Base-by-base conservation (phyloP, 2,329 filamentous ascomycete genomes). In the Rhynchosporium agropyri region DNA sequence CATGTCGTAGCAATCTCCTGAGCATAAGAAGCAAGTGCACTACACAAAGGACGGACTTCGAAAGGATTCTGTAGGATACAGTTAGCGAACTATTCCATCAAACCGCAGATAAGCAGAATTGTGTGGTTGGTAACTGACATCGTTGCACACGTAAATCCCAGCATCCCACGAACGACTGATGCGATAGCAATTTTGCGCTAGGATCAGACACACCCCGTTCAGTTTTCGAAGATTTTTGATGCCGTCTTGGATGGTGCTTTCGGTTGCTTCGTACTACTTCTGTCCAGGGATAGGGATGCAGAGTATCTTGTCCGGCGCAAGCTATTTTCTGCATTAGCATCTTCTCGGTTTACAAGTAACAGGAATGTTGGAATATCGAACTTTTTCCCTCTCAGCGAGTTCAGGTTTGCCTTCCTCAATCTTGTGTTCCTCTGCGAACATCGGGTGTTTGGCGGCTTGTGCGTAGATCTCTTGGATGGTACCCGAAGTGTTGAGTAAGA, bases 71-170 rank as follows among this genome's bases (percentile, higher is more conserved):
- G 20, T 20, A 15, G 8, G 5, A 6, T 36, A 10, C 15, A 46
- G n/a, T 20, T 4, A 6, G 13, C 42, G 26, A 38, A 10, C 8
- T 26, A 9, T 3, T 53, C 31, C 20, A 36, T 38, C 49, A 36
- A 9, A 15, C 31, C 13, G 7, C 15, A 15, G 33, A 4, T 42
- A 42, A 12, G 40, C 20, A 20, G 33, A 36, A 45, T n/a, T n/a
- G n/a, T n/a, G 13, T 45, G 42, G 3, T 6, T n/a, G 43, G 20
- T 36, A 12, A 53, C 49, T 38, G 3, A 53, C 31, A 38, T 53
- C 49, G 38, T 53, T 53, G 31, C 49, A 53, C 4, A 38, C 31
- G 38, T 53, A 53, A 26, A 53, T 53, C 15, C 31, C 49, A 38
- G 49, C 31, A 8, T 31, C 31, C 13, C 8, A 53, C 10, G 49